Percentiles rank a stretch among this genome's conserved stretches.
Evolutionary conservation across 768 basidiomycete genomes (phyloP).

Genomic region (Boletus subcaerulescens): DNA sequence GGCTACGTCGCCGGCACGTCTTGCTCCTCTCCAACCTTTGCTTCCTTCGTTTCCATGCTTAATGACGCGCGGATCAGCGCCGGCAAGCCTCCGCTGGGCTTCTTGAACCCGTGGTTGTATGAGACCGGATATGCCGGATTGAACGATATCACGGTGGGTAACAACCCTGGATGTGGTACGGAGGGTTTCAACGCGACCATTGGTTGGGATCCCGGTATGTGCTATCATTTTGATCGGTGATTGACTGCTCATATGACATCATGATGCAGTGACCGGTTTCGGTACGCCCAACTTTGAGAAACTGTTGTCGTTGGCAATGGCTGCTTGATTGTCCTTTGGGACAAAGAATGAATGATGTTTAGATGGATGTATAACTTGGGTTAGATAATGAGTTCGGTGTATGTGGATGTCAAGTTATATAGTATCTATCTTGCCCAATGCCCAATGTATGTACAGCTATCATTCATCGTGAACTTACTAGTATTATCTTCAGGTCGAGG

Average conservation of each 20-base stretch:
- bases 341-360: no score
- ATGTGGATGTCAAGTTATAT: no score
- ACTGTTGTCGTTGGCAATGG: conserved; percentile 39
- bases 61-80: conserved; percentile 57
- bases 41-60: conserved; percentile 60
- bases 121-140: conserved; percentile 31
- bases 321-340: not conserved
- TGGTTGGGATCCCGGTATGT: conserved; percentile 61
- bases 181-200: conserved; percentile 57
- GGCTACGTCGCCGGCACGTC: conserved; percentile 60
- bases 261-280: conserved; percentile 46
- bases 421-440: no score
- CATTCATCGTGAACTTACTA: no score
- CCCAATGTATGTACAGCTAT: no score
- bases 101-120: conserved; percentile 66
- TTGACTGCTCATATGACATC: not conserved
- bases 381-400: no score
- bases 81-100: conserved; percentile 49
- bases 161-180: conserved; percentile 61
- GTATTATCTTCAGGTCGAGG: no score
- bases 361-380: no score
- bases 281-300: conserved; percentile 54
- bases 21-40: conserved; percentile 60
- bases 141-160: conserved; percentile 59
- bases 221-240: no score